Percentiles rank a stretch among this genome's conserved stretches.
phyloP scores from a whole-genome alignment of 805 yeast genomes.

The Saccharomycopsis microspora region DNA sequence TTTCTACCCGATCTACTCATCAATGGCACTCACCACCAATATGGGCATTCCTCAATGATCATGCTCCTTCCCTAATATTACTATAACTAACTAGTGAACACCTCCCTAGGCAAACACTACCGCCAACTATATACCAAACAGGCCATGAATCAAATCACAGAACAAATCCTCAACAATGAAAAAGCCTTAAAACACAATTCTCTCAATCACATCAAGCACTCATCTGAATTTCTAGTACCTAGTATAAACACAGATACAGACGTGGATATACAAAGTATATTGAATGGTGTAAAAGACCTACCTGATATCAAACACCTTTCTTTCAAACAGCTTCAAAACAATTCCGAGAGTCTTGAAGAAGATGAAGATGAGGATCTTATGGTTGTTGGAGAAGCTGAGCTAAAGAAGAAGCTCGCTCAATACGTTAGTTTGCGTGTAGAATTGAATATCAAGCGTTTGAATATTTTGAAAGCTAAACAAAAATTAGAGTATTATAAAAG shows the following conservation, averaged over 20 bases:
- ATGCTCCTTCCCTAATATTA: no score
- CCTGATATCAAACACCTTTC: conserved; percentile 6
- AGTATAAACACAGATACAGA: not conserved
- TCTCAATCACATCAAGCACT: not conserved
- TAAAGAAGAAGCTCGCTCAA: not conserved
- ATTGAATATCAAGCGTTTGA: not conserved
- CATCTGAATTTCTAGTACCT: conserved; percentile 6
- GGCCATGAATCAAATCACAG: not conserved
- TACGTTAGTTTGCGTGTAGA: not conserved
- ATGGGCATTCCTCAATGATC: no score
- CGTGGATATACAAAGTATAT: not conserved
- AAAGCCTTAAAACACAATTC: not conserved
- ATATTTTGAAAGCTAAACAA: not conserved
- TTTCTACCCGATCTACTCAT: no score
- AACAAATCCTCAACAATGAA: conserved; percentile 7
- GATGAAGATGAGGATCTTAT: not conserved
- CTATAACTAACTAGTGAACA: not conserved
- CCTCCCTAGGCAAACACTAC: not conserved
- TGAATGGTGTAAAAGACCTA: not conserved
- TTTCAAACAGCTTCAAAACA: not conserved
- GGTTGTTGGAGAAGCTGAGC: not conserved
- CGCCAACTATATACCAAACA: conserved; percentile 5
- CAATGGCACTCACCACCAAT: no score
- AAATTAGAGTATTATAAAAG: not conserved
- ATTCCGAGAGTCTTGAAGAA: not conserved